phyloP scores from a whole-genome alignment of 1,139 yeast genomes.

The Kurtzmaniella quercitrusa region DNA sequence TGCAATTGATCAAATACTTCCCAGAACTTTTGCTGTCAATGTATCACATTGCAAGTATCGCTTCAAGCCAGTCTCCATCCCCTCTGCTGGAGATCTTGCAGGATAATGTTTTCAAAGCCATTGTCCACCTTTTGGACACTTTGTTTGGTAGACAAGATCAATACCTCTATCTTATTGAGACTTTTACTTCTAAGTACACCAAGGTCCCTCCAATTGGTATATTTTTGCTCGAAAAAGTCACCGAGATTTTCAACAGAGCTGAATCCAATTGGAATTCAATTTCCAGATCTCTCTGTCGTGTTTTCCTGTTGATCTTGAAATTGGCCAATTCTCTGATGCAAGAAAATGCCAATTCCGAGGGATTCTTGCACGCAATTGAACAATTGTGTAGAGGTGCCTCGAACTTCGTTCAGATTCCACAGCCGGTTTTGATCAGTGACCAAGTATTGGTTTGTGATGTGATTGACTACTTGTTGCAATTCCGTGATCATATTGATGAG shows the following conservation, averaged over 20 bases:
- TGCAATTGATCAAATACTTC: slow-evolving; percentile 50
- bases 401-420: slow-evolving; percentile 44
- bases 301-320: slow-evolving; percentile 48
- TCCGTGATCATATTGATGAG: slow-evolving; percentile 37
- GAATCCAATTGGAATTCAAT: slow-evolving; percentile 56
- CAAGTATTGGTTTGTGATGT: slow-evolving; percentile 57
- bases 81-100: slow-evolving; percentile 32
- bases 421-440: slow-evolving; percentile 49
- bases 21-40: slow-evolving; percentile 46
- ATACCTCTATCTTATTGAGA: slow-evolving; percentile 51
- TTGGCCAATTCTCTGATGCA: slow-evolving; percentile 29
- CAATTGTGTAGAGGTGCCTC: slow-evolving; percentile 39
- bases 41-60: slow-evolving; percentile 33
- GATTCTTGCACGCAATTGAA: slow-evolving; percentile 27
- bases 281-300: slow-evolving; percentile 62
- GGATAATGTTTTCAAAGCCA: slow-evolving; percentile 47
- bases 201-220: slow-evolving; percentile 49
- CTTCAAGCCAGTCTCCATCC: slow-evolving; percentile 19
- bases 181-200: slow-evolving; percentile 32
- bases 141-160: slow-evolving; percentile 67
- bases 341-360: slow-evolving; percentile 18
- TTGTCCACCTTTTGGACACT: slow-evolving; percentile 57
- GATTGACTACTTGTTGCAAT: slow-evolving; percentile 49
- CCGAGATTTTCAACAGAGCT: slow-evolving; percentile 46
- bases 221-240: slow-evolving; percentile 42